Evolutionary conservation across 352 stramenopile genomes (phyloP).

Genomic region (Globisporangium spiculum): DNA sequence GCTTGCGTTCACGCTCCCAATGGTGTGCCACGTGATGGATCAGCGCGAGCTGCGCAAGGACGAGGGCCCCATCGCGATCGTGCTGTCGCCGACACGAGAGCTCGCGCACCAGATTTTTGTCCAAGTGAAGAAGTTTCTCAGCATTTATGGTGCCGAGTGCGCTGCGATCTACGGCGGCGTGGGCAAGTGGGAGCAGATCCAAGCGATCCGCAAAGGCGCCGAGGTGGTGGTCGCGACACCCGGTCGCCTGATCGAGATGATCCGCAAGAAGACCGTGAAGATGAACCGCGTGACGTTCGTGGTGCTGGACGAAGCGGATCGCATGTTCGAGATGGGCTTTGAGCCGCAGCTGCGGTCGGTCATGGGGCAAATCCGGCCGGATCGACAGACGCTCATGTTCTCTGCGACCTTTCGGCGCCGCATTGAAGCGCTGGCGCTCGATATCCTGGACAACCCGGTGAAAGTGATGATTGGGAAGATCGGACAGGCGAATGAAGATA

Average conservation of each 20-base stretch:
- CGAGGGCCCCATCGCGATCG: conserved; percentile 78
- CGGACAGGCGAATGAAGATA: conserved; percentile 90
- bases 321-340: conserved; percentile 91
- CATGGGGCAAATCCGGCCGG: conserved; percentile 78
- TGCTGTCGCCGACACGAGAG: conserved; percentile 78
- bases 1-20: conserved; percentile 95
- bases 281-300: conserved; percentile 81
- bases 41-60: conserved; percentile 70
- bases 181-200: conserved; percentile 84
- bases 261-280: conserved; percentile 63
- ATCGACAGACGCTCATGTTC: conserved; percentile 87
- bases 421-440: conserved; percentile 67
- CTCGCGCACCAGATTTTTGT: conserved; percentile 85
- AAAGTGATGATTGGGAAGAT: conserved; percentile 79
- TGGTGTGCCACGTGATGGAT: conserved; percentile 89
- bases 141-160: conserved; percentile 63
- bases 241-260: conserved; percentile 80
- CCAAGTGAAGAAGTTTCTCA: conserved; percentile 82
- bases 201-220: conserved; percentile 63
- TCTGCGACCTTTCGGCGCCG: conserved; percentile 79
- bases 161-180: conserved; percentile 77
- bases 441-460: conserved; percentile 79
- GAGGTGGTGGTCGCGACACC: conserved; percentile 82
- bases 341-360: conserved; percentile 81
- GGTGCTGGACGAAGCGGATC: conserved; percentile 86